Base-by-base conservation (phyloP, 129 eudicot genomes). In the Lonicera japonica region DNA sequence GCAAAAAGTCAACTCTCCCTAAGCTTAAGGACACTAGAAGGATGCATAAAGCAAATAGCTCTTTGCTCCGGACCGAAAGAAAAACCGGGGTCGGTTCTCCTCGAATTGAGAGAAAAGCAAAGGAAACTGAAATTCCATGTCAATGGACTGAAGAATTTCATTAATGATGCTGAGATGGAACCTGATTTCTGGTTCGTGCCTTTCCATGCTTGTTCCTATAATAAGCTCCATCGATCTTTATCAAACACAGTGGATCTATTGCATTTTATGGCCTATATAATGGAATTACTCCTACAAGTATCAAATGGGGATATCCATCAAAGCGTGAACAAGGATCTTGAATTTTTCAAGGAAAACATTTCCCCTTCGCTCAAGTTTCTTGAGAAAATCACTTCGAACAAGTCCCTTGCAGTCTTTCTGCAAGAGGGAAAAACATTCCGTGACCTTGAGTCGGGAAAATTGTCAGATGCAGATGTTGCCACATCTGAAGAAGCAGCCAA, bases 111-210 rank as follows among this genome's bases (percentile, higher is more conserved):
- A 51, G 81, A 69, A 60, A 68, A 69, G 54, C 77, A 72, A 50
- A 61, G 48, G 22, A 56, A 53, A 21, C 64, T 89, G 29, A 75
- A 64, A 50, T 43, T 62, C 29, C 82, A 65, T 15, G 69, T 83
- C 64, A 13, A 34, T n/a, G 70, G 51, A 1, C 66, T 89, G 53
- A 68, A 80, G 46, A 75, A 43, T 46, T 43, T 73, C 21, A 73
- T 55, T 15, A 64, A 58, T 23, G 79, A 83, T 16, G 88, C 97
- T 0, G 79, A 70, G 41, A 19, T 64, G 55, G 97, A 89, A 43
- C 97, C 97, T 6, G 54, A 77, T 60, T 89, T 89, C 67, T 89
- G 88, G 82, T 89, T 77, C 58, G 22, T 69, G 38, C 91, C 91
- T 4, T 89, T 89, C 7, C 65, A 71, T 1, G 72, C 60, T 20